These are phyloP conservation scores for Spongospora subterranea DNA, from an alignment of 208 protist species.

Conservation along the genomic window DNA sequence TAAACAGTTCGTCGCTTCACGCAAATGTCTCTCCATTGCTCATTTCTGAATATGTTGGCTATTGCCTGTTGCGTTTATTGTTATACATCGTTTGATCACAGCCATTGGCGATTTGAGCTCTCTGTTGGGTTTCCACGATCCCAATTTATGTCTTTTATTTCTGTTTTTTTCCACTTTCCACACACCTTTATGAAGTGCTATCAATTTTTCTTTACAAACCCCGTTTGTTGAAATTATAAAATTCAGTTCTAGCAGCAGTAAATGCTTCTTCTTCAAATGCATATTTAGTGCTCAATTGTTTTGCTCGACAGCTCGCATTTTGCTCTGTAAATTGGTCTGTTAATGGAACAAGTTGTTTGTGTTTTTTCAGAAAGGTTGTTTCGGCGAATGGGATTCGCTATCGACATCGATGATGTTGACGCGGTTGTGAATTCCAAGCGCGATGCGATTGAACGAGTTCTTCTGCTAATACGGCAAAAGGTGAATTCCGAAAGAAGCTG, in stretches of 20 bases:
- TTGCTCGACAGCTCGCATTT: too few species aligned
- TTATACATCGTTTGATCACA: not conserved
- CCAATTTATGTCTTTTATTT: too few species aligned
- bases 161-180: too few species aligned
- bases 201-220: too few species aligned
- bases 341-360: not conserved
- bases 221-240: too few species aligned
- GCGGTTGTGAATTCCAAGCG: not conserved
- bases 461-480: conserved; percentile 23
- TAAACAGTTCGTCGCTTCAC: conserved; percentile 82
- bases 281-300: too few species aligned
- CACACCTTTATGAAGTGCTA: too few species aligned
- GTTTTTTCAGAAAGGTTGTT: not conserved
- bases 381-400: not conserved
- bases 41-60: not conserved
- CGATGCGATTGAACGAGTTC: not conserved
- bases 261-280: too few species aligned
- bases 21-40: not conserved
- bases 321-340: too few species aligned
- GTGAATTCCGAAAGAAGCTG: not conserved
- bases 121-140: too few species aligned
- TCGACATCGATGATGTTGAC: not conserved
- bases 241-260: too few species aligned
- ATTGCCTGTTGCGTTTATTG: too few species aligned
- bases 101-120: not conserved